These are phyloP conservation scores for Xylaria sp. DNA, from an alignment of 2,329 filamentous ascomycete genomes.

Conservation along the genomic window DNA sequence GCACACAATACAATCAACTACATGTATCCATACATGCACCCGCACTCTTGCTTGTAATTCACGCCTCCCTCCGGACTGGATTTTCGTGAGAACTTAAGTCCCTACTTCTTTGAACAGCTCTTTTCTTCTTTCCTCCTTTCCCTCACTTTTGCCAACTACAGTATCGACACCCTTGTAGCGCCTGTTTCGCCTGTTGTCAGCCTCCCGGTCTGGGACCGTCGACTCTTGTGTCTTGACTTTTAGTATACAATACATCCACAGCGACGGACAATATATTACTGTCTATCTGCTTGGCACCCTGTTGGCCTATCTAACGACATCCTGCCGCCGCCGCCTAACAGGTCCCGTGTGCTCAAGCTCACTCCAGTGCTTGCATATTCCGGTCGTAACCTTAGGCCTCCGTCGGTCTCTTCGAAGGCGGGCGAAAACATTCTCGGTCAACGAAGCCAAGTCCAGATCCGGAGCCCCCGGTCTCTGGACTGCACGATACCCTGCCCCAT, in stretches of 20 bases:
- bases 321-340: conserved; percentile 32
- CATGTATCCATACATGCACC: not conserved
- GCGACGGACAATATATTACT: not conserved
- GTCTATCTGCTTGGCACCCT: conserved; percentile 17
- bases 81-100: not conserved
- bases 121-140: not conserved
- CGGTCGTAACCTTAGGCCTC: conserved; percentile 21
- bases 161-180: conserved; percentile 16
- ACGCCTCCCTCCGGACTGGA: not conserved
- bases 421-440: conserved; percentile 7
- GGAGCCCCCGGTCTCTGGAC: conserved; percentile 27
- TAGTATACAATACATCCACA: not conserved
- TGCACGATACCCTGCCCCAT: conserved; percentile 16
- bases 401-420: conserved; percentile 10
- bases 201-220: not conserved
- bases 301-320: conserved; percentile 25
- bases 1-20: conserved; percentile 6
- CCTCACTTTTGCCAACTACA: not conserved
- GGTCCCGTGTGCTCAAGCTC: conserved; percentile 21
- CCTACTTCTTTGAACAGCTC: not conserved
- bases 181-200: not conserved
- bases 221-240: not conserved
- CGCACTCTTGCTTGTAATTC: conserved; percentile 17
- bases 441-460: conserved; percentile 17
- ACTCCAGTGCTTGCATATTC: conserved; percentile 30